These are phyloP conservation scores for Globisporangium alternatum DNA, from an alignment of 352 stramenopile species.

Conservation along the genomic window DNA sequence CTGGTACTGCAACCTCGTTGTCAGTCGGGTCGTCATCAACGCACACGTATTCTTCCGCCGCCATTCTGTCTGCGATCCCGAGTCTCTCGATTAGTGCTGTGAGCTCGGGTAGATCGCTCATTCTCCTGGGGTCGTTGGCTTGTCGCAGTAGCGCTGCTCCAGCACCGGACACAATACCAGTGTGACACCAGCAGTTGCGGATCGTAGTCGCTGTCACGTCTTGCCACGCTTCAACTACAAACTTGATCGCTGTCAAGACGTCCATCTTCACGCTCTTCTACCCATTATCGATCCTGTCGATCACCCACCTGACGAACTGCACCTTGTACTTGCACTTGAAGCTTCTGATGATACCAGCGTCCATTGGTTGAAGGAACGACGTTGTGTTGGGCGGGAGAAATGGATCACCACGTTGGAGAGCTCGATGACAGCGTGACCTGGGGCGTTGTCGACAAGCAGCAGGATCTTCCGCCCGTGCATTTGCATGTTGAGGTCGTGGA, in stretches of 20 bases:
- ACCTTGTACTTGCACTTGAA: not conserved
- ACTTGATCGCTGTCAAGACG: conserved; percentile 1
- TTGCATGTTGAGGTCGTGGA: not conserved
- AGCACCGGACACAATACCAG: not conserved
- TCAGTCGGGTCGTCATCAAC: not conserved
- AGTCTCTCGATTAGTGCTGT: not conserved
- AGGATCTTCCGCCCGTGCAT: not conserved
- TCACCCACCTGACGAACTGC: not conserved
- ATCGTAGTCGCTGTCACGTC: not conserved
- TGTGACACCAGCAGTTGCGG: not conserved
- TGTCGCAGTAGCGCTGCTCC: not conserved
- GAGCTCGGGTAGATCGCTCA: not conserved
- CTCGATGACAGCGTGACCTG: not conserved
- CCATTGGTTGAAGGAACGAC: not conserved
- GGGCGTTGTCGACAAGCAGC: not conserved
- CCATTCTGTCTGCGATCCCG: not conserved
- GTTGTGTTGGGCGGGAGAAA: not conserved
- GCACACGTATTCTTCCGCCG: not conserved
- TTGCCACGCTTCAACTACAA: not conserved
- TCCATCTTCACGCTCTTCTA: not conserved
- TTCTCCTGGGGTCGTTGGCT: not conserved
- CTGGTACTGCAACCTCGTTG: not conserved
- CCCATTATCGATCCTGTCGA: not conserved
- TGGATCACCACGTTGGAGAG: not conserved
- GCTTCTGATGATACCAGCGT: not conserved